phyloP scores from a whole-genome alignment of 495 filamentous ascomycete species.

The Terfezia claveryi region DNA sequence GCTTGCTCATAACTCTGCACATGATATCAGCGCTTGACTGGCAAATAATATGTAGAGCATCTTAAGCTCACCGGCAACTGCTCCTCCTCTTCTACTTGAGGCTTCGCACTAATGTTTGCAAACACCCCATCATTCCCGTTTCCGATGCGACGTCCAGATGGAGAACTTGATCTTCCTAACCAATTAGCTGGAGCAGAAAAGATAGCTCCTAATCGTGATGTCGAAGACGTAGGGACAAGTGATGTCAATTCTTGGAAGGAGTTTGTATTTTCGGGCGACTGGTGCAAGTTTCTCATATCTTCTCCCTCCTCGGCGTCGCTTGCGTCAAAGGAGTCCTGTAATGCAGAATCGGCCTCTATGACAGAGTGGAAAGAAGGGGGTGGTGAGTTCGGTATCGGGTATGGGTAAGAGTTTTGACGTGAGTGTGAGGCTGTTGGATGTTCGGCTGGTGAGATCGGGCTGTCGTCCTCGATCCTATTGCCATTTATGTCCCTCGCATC shows the following conservation, averaged over 20 bases:
- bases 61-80: conserved; percentile 58
- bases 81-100: conserved; percentile 61
- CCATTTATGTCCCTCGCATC: not conserved
- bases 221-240: conserved; percentile 22
- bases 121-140: conserved; percentile 75
- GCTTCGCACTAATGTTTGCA: conserved; percentile 82
- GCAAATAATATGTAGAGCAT: conserved; percentile 20
- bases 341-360: conserved; percentile 52
- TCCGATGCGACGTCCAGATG: not conserved
- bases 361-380: conserved; percentile 78
- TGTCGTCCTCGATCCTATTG: not conserved
- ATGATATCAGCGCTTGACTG: conserved; percentile 13
- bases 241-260: conserved; percentile 23
- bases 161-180: conserved; percentile 26
- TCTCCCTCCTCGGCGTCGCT: conserved; percentile 47
- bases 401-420: not conserved
- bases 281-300: conserved; percentile 39
- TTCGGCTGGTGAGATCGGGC: not conserved
- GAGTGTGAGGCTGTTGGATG: not conserved
- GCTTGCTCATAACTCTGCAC: conserved; percentile 89
- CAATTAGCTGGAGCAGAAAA: conserved; percentile 7
- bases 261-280: conserved; percentile 17
- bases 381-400: conserved; percentile 49
- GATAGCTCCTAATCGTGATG: no score
- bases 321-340: conserved; percentile 77